Base-by-base conservation (phyloP, 805 yeast species). In the Starmerella stellata region DNA sequence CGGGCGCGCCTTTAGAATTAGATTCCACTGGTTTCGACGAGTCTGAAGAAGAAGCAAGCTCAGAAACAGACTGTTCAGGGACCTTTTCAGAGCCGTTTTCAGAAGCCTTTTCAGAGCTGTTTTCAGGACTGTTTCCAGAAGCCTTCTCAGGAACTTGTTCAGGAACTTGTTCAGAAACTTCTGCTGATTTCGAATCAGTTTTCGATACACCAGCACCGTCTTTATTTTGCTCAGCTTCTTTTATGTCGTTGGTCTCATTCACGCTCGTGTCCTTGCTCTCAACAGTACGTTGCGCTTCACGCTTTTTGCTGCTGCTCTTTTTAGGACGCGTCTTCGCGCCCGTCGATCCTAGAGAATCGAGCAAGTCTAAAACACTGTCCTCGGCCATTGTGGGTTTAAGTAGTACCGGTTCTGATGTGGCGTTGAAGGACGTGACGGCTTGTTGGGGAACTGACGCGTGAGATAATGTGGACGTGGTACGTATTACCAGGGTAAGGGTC, bases 301-400 rank as follows among this genome's bases (percentile, higher is more conserved):
- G 45, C 29, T 36, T 40, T 37, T 31, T 42, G 29, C 35, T 38
- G 39, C 37, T 44, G 39, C 44, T 44, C 38, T 46, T 44, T 44
- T 48, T 45, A 34, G 46, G 46, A 30, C 43, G 40, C 20, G 41
- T 18, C 30, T 45, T 45, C 40, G 40, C 39, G 42, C 4, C 46
- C 45, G 32, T 49, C 46, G 15, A 45, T 35, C 55, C 61, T 9
- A 62, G 52, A 9, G 63, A 57, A 38, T 62, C 63, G 25, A 62
- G 54, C 41, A 62, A 50, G 37, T 62, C 58, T 47, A 62, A 39
- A 19, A 62, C 65, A 42, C 62, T 63, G 38, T 61, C 49, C 15
- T 36, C 42, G n/a, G n/a, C n/a, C n/a, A n/a, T n/a, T n/a, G n/a
- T n/a, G n/a, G n/a, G n/a, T n/a, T n/a, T n/a, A n/a, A n/a, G n/a